Conservation (phyloP, 805 yeast genomes). For the Teunomyces panamensis region DNA sequence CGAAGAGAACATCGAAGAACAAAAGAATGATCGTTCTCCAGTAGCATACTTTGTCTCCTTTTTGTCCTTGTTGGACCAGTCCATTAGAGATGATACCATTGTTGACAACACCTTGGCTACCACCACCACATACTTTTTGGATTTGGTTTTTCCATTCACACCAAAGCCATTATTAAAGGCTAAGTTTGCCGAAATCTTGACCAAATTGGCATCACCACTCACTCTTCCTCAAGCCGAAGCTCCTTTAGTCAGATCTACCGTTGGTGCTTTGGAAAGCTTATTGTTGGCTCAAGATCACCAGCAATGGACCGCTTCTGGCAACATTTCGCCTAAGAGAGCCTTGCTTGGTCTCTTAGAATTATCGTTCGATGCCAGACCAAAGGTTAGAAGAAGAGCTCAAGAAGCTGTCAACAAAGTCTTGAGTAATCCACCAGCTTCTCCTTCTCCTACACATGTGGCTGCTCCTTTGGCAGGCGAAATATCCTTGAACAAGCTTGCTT, state of each 20-base stretch:
- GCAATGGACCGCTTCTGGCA: conserved; percentile 63
- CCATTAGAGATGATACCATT: conserved; percentile 48
- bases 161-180: conserved; percentile 67
- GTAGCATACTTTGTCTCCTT: conserved; percentile 85
- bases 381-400: conserved; percentile 91
- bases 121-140: conserved; percentile 76
- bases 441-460: conserved; percentile 76
- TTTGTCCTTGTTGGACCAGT: conserved; percentile 75
- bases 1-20: conserved; percentile 80
- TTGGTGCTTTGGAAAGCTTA: conserved; percentile 81
- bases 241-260: conserved; percentile 74
- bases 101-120: conserved; percentile 66
- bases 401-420: conserved; percentile 76
- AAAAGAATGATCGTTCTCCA: conserved; percentile 58
- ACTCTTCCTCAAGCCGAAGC: conserved; percentile 70
- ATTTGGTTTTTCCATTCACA: conserved; percentile 70
- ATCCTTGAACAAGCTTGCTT: conserved; percentile 54
- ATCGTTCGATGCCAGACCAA: conserved; percentile 86
- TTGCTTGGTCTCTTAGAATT: conserved; percentile 73
- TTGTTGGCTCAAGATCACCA: conserved; percentile 75
- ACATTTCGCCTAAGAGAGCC: conserved; percentile 79
- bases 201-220: conserved; percentile 78
- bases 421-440: conserved; percentile 68
- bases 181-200: conserved; percentile 73
- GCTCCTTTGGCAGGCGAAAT: conserved; percentile 66